Evolutionary conservation across 176 grass and related monocot species (phyloP), one percentile per base, ranked within the genome.

Genomic region (Typha latifolia): DNA sequence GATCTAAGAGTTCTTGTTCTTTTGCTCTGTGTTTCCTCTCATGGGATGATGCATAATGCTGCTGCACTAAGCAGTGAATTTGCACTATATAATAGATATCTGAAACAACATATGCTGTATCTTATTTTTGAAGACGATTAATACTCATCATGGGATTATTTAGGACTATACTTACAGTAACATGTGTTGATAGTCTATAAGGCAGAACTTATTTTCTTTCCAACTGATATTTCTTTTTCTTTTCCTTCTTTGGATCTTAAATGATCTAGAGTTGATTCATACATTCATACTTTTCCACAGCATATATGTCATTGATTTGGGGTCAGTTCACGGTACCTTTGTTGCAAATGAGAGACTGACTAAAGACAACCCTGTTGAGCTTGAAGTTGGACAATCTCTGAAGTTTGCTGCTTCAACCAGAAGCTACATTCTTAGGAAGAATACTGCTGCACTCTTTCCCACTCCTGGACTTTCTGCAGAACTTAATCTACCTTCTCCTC

Each of bases 321-420:
- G 94, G 48, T 97, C 94, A 14, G 85, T 97, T 47, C 94, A 97
- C 78, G 94, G 94, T 59, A 97, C 94, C 56, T 93, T 97, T 76
- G 89, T 97, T 79, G 94, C 83, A 18, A 97, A 92, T 78, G 94
- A 97, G 75, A 89, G 94, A 77, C 66, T 97, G 72, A 82, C 69
- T 3, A 93, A 92, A 72, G 94, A 97, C 47, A 92, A 64, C 67
- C 89, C 89, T 49, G 83, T 97, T 51, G 94, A 97, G 49, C 81
- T 97, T 74, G 94, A 97, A 81, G 81, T 92, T 84, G 94, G 94
- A 47, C 94, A 93, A 70, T 97, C 94, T 34, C 81, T 97, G 67
- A 80, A 85, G 22, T 93, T 97, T 62, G 94, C 89, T 70, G 89
- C 94, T 74, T 97, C 94, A 64, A 90, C 94, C 34, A 85, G 94